Evolutionary conservation across 2,329 filamentous ascomycete species (phyloP), one percentile per base, ranked within the genome.

Genomic region (Corynespora cassiicola): DNA sequence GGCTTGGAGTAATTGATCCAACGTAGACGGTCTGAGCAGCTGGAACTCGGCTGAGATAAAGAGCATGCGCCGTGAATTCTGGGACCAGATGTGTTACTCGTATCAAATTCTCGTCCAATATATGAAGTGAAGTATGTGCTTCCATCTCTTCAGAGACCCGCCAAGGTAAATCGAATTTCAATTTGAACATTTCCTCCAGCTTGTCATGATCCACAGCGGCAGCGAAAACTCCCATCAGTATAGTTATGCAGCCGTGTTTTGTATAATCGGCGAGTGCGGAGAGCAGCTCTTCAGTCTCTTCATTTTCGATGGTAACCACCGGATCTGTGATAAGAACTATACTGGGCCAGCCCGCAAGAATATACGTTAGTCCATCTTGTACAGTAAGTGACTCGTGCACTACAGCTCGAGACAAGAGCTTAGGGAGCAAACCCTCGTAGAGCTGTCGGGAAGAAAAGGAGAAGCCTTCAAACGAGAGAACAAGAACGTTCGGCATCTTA

Each of bases 401-500:
- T 6, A 29, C 36, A 4, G 57, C 49, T 27, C 54, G 35, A 6
- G 53, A 53, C 6, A 61, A 34, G 5, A 61, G 37, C 30, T 54
- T 59, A 5, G 54, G 47, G 11, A 54, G 42, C 14, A 61, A 50
- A 22, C 52, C 46, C 23, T 53, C 38, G 20, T 54, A 61, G 28
- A 56, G 45, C 36, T 58, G 50, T 2, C 55, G 46, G 6, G 52
- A 50, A 8, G 52, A 58, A 28, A 57, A 54, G 23, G 52, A 51
- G 36, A 54, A 58, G 9, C 51, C 54, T 34, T 58, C 49, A 11
- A 59, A 46, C 4, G 52, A 58, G 8, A 61, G 39, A 5, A 54
- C 36, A 10, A 61, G 52, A 5, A 58, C 45, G 33, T 54, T 57
- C 10, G 52, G 54, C 52, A 61, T 59, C 14, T 9, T 47, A n/a